Evolutionary conservation across 768 basidiomycete genomes (phyloP).

Genomic region (Lactifluus volemus): DNA sequence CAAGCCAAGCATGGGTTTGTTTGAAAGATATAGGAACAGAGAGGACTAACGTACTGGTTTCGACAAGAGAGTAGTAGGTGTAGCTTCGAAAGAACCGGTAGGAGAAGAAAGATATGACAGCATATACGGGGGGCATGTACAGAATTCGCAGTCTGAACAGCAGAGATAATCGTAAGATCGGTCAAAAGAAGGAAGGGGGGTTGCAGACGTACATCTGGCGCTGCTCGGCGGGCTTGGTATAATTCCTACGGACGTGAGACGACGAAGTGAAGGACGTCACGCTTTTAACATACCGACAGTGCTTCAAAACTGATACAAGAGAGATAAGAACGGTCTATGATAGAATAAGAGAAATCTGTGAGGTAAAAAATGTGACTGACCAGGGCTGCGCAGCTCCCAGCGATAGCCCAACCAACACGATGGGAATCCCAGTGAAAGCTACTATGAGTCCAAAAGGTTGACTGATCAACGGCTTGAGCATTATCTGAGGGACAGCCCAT

Average conservation of each 20-base stretch:
- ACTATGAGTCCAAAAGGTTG: constrained; percentile 49
- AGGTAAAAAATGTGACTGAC: constrained; percentile 32
- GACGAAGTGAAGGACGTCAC: background rate
- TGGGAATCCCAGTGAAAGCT: constrained; percentile 52
- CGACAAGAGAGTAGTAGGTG: constrained; percentile 49
- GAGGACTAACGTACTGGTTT: constrained; percentile 33
- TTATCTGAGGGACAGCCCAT: constrained; percentile 46
- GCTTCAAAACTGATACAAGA: constrained; percentile 42
- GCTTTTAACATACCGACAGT: constrained; percentile 47
- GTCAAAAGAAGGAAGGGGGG: background rate
- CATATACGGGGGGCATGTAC: constrained; percentile 80
- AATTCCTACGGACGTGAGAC: constrained; percentile 42
- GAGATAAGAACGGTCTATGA: constrained; percentile 55
- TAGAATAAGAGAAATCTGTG: no score
- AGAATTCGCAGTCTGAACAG: constrained; percentile 57
- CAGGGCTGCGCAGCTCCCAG: constrained; percentile 48
- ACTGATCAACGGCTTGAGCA: constrained; percentile 42
- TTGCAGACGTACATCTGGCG: constrained; percentile 55
- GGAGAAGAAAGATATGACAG: constrained; percentile 76
- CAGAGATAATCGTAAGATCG: background rate
- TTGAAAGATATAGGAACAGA: constrained; percentile 28
- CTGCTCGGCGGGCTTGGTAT: constrained; percentile 62
- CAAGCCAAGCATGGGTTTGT: constrained; percentile 15
- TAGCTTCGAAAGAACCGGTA: constrained; percentile 79
- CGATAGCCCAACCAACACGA: constrained; percentile 66